These are phyloP conservation scores for Termitomyces eurrhizus DNA, from an alignment of 768 basidiomycete genomes.

Conservation along the genomic window DNA sequence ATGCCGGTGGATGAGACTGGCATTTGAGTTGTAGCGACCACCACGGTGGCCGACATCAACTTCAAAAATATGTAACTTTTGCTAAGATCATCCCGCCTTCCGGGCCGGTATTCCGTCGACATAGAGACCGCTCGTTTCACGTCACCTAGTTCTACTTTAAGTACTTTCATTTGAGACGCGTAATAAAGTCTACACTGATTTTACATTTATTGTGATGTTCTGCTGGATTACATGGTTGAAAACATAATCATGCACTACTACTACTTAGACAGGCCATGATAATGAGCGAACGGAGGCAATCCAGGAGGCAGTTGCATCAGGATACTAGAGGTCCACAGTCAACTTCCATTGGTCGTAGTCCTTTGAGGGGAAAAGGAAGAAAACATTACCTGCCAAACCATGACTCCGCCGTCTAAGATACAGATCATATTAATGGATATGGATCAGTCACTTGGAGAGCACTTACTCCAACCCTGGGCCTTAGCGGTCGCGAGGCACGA, in stretches of 20 bases:
- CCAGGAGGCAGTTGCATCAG: constrained; percentile 29
- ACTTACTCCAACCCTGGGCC: constrained; percentile 64
- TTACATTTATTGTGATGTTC: neutral
- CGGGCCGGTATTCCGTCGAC: constrained; percentile 1
- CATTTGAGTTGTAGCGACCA: neutral
- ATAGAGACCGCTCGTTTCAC: neutral
- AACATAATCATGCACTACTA: too few species aligned
- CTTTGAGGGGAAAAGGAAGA: neutral
- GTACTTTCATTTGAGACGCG: neutral
- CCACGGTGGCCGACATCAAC: neutral
- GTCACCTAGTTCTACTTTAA: neutral
- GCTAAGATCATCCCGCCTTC: neutral
- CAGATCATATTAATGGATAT: constrained; percentile 4
- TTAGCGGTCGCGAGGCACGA: constrained; percentile 59
- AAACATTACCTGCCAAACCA: constrained; percentile 34
- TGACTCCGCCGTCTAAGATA: constrained; percentile 28
- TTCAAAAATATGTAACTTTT: constrained; percentile 2
- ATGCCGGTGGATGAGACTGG: constrained; percentile 9
- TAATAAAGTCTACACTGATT: neutral
- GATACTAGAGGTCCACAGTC: constrained; percentile 20
- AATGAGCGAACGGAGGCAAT: constrained; percentile 27
- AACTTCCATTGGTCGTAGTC: neutral
- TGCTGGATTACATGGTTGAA: neutral
- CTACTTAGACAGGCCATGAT: constrained; percentile 28
- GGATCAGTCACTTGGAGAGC: neutral